A percentile compares a stretch with the other conserved stretches of the same genome.
Evolutionary conservation across 208 protist genomes (phyloP).

Genomic region (Herpetomonas samuelpessoai): DNA sequence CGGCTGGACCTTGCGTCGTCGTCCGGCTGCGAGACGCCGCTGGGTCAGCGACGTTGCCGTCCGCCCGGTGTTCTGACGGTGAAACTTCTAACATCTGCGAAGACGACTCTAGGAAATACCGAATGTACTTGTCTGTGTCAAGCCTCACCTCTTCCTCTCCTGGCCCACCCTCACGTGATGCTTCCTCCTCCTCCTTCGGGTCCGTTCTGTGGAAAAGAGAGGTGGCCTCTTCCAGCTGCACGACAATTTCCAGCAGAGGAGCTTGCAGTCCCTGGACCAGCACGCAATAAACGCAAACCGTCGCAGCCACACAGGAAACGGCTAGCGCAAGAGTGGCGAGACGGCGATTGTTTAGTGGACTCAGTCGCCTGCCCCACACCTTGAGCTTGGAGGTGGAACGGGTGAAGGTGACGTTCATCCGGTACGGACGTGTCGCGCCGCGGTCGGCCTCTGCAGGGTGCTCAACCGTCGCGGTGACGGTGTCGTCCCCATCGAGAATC

Average conservation of each 20-base stretch:
- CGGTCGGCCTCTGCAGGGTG: not conserved
- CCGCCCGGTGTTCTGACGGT: not conserved
- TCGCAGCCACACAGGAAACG: not conserved
- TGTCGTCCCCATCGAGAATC: not conserved
- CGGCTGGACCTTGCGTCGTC: not conserved
- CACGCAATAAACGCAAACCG: slow-evolving; percentile 7
- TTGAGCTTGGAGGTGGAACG: not conserved
- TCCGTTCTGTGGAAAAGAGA: not conserved
- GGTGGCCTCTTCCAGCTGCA: slow-evolving; percentile 15
- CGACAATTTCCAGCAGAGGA: slow-evolving; percentile 10
- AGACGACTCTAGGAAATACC: not conserved
- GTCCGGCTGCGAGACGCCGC: not conserved
- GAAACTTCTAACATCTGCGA: not conserved
- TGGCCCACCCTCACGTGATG: no score
- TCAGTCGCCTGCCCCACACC: not conserved
- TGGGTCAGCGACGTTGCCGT: not conserved
- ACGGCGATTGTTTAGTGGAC: not conserved
- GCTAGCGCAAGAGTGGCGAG: not conserved
- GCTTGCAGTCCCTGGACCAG: slow-evolving; percentile 10
- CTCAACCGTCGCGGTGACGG: not conserved
- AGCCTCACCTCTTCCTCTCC: not conserved
- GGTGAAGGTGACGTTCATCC: not conserved
- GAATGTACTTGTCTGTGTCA: not conserved
- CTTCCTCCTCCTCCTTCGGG: not conserved
- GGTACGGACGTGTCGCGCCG: no score